Conservation (phyloP, 164 flowering plant species). For the Vitis labrusca region DNA sequence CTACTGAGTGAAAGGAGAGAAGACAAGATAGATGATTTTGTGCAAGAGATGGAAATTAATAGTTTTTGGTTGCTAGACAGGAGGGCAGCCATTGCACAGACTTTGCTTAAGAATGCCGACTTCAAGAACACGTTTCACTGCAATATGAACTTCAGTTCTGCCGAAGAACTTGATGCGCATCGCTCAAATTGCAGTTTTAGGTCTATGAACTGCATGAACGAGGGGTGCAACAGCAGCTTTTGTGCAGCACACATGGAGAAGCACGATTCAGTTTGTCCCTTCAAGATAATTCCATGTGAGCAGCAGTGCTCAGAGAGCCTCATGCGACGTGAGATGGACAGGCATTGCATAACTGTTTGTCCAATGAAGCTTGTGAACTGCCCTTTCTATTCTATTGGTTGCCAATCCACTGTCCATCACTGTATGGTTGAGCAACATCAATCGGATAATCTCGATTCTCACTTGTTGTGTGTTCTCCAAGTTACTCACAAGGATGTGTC, state of each 20-base stretch:
- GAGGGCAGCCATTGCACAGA: conserved; percentile 60
- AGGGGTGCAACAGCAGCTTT: conserved; percentile 56
- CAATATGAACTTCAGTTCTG: conserved; percentile 43
- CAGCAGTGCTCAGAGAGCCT: conserved; percentile 64
- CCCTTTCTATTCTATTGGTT: conserved; percentile 75
- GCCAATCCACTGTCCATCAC: conserved; percentile 51
- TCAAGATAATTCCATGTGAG: conserved; percentile 77
- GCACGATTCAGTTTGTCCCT: conserved; percentile 71
- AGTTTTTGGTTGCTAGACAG: conserved; percentile 74
- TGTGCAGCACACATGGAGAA: conserved; percentile 55
- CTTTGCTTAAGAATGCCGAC: conserved; percentile 69
- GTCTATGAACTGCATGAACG: conserved; percentile 52
- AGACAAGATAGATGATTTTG: conserved; percentile 84
- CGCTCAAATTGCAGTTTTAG: conserved; percentile 47
- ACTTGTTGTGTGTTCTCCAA: conserved; percentile 50
- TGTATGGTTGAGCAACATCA: conserved; percentile 47
- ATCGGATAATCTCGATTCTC: conserved; percentile 48
- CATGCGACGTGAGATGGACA: conserved; percentile 88
- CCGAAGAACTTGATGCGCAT: conserved; percentile 55
- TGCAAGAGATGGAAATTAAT: conserved; percentile 76
- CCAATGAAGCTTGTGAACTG: conserved; percentile 88
- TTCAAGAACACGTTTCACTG: conserved; percentile 60
- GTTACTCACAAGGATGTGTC: conserved; percentile 53
- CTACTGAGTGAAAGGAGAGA: conserved; percentile 81
- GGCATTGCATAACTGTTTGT: conserved; percentile 86